Percentiles rank a stretch among this genome's conserved stretches.
These are phyloP conservation scores for Lachancea thermotolerans DNA, from an alignment of 805 yeast species.

Conservation along the genomic window DNA sequence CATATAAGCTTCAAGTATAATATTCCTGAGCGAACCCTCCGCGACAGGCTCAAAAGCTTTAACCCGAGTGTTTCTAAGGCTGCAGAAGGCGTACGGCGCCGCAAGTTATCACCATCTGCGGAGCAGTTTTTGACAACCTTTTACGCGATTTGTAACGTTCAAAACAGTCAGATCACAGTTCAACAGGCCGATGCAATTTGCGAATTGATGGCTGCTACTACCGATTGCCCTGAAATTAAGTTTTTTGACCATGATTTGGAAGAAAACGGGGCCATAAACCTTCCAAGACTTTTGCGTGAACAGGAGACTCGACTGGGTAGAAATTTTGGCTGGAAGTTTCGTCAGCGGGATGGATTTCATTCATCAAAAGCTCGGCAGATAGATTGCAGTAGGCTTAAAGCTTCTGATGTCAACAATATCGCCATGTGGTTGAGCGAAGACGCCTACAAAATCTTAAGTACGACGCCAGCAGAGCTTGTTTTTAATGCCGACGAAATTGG, in stretches of 20 bases:
- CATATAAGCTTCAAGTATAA: conserved; percentile 7
- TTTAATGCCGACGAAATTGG: conserved; percentile 9
- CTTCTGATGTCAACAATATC: conserved; percentile 7
- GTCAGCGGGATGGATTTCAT: conserved; percentile 6
- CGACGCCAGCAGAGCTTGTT: conserved; percentile 6
- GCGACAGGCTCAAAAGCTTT: conserved; percentile 4
- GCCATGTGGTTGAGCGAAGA: conserved; percentile 10
- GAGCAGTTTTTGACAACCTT: conserved; percentile 7
- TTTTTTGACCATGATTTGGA: neutral
- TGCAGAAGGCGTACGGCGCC: conserved; percentile 6
- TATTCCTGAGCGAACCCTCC: conserved; percentile 8
- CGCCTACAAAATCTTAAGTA: conserved; percentile 2
- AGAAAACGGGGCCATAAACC: neutral
- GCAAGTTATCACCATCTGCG: conserved; percentile 4
- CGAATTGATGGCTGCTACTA: conserved; percentile 6
- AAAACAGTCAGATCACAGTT: conserved; percentile 6
- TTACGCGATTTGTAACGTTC: conserved; percentile 5
- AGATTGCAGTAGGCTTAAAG: conserved; percentile 6
- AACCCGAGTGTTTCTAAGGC: conserved; percentile 6
- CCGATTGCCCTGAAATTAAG: conserved; percentile 2
- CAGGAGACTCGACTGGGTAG: conserved; percentile 4
- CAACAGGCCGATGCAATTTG: conserved; percentile 8
- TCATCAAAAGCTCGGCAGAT: conserved; percentile 6
- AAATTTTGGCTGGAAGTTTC: conserved; percentile 8
- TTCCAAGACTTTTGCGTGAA: conserved; percentile 1